Evolutionary conservation across 2,329 filamentous ascomycete genomes (phyloP).

Genomic region (Epichloe hybrida): DNA sequence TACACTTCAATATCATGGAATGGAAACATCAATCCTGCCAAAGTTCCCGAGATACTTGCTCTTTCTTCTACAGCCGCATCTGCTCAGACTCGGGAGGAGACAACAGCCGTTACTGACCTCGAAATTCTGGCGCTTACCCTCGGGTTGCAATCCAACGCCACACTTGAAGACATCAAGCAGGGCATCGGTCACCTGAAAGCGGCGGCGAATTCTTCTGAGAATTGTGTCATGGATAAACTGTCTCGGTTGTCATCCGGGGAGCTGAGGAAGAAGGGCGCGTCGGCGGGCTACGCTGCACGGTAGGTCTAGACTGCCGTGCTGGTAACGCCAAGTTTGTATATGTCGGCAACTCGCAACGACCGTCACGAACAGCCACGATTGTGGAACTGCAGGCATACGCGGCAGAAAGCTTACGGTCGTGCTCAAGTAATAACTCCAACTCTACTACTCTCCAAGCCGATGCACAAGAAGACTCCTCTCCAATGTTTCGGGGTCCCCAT

Average conservation of each 20-base stretch:
- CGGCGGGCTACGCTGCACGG: neutral
- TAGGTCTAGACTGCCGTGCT: neutral
- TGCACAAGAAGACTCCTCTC: no score
- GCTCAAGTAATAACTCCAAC: no score
- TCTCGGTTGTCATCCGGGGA: neutral
- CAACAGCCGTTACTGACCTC: constrained; percentile 16
- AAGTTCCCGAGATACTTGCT: constrained; percentile 9
- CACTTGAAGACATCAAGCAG: constrained; percentile 21
- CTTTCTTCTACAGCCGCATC: constrained; percentile 6
- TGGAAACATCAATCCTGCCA: constrained; percentile 5
- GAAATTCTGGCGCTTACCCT: constrained; percentile 22
- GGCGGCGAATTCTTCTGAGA: constrained; percentile 1
- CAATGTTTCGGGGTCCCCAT: no score
- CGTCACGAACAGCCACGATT: neutral
- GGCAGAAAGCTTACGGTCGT: neutral
- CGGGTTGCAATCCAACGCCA: constrained; percentile 21
- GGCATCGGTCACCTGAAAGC: constrained; percentile 19
- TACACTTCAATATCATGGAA: constrained; percentile 8
- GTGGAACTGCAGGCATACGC: neutral
- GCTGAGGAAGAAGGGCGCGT: neutral
- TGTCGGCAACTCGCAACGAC: neutral
- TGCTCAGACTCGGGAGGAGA: neutral
- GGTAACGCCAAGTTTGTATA: neutral
- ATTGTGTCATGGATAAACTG: neutral
- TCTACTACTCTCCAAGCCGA: no score